Evolutionary conservation across 2,329 filamentous ascomycete species (phyloP).

Genomic region (Graphilbum ipis-grandicollis): DNA sequence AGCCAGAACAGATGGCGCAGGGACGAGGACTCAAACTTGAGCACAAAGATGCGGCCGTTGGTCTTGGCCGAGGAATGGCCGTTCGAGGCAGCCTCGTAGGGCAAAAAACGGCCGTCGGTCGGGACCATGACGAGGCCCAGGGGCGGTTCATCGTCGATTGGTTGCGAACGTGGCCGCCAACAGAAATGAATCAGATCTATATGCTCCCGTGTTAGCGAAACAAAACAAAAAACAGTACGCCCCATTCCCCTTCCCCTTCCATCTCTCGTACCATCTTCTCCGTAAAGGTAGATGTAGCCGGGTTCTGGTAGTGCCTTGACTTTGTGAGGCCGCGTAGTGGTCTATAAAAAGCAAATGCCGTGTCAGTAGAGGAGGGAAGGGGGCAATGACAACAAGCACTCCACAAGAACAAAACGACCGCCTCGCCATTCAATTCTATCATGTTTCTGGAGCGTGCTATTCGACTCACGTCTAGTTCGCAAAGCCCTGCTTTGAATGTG

Average conservation of each 20-base stretch:
- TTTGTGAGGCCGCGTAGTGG: slow-evolving; percentile 33
- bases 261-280: slow-evolving; percentile 79
- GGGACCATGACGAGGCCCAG: slow-evolving; percentile 91
- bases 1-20: slow-evolving; percentile 92
- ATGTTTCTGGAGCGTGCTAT: too few relatives aligned
- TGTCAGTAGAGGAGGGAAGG: too few relatives aligned
- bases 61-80: slow-evolving; percentile 44
- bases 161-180: slow-evolving; percentile 68
- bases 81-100: slow-evolving; percentile 48
- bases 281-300: slow-evolving; percentile 85
- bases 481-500: slow-evolving; percentile 90
- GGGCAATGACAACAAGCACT: too few relatives aligned
- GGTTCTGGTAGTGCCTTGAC: slow-evolving; percentile 55
- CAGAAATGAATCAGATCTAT: slow-evolving; percentile 89
- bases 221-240: too few relatives aligned
- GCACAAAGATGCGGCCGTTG: slow-evolving; percentile 78
- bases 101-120: slow-evolving; percentile 69
- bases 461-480: slow-evolving; percentile 59
- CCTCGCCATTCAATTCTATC: too few relatives aligned
- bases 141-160: slow-evolving; percentile 51
- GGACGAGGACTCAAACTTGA: slow-evolving; percentile 88
- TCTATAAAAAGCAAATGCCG: too few relatives aligned
- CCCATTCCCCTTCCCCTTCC: too few relatives aligned
- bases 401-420: too few relatives aligned
- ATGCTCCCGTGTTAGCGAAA: too few relatives aligned